Evolutionary conservation across 768 basidiomycete genomes (phyloP).

Genomic region (Pulveroboletus sp.): DNA sequence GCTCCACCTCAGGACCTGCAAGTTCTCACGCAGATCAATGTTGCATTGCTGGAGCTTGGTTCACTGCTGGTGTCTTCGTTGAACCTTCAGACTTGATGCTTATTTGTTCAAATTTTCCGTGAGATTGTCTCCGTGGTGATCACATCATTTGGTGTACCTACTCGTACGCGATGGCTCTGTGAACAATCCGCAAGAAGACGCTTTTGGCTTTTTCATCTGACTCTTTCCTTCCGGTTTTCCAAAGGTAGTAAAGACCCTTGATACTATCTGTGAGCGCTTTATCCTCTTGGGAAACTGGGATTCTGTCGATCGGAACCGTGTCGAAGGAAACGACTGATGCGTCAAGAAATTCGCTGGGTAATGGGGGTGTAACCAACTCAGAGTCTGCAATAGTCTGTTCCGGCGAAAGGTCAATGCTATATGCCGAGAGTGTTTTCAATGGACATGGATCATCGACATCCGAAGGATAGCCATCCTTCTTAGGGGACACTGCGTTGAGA

Average conservation of each 20-base stretch:
- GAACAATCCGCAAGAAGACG: conserved; percentile 34
- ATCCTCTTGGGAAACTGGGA: conserved; percentile 22
- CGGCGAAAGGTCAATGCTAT: conserved; percentile 7
- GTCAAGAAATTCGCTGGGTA: conserved; percentile 7
- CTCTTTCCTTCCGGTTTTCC: conserved; percentile 40
- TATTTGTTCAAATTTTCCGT: not conserved
- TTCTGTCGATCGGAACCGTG: conserved; percentile 10
- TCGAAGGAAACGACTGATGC: conserved; percentile 13
- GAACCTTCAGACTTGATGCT: conserved; percentile 1
- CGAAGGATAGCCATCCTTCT: conserved; percentile 15
- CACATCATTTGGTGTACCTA: conserved; percentile 4
- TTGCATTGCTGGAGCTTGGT: conserved; percentile 25
- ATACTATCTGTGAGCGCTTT: conserved; percentile 49
- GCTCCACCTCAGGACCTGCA: conserved; percentile 17
- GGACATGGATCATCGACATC: conserved; percentile 6
- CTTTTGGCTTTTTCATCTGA: conserved; percentile 19
- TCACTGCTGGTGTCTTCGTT: conserved; percentile 15
- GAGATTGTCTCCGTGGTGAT: not conserved
- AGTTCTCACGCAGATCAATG: conserved; percentile 18
- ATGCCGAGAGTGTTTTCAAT: conserved; percentile 5
- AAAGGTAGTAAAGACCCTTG: conserved; percentile 53
- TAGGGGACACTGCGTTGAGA: conserved; percentile 24
- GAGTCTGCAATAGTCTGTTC: conserved; percentile 20
- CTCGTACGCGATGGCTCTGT: conserved; percentile 23
- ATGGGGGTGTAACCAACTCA: conserved; percentile 22